Evolutionary conservation across 176 grass and related monocot species (phyloP).

Genomic region (Zea mays): DNA sequence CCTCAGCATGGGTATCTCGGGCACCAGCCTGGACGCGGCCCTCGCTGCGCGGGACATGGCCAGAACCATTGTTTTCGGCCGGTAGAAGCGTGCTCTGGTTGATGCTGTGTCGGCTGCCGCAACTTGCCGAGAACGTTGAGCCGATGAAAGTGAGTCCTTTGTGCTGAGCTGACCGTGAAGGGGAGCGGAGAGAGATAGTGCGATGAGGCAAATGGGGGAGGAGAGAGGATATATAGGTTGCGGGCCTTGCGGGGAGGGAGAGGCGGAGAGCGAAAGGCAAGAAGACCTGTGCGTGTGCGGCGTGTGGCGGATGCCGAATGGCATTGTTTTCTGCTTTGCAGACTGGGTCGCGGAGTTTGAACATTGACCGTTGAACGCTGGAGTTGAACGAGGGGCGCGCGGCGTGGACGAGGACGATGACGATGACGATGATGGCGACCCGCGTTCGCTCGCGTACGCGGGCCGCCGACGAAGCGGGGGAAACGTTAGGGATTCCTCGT

Average conservation of each 20-base stretch:
- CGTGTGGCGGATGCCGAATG: constrained; percentile 21
- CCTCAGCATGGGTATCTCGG: constrained; percentile 38
- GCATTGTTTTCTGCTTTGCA: background rate
- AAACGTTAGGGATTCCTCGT: background rate
- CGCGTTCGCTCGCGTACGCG: background rate
- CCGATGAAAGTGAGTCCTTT: background rate
- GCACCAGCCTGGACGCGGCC: constrained; percentile 34
- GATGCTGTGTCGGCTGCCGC: background rate
- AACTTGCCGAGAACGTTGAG: constrained; percentile 2
- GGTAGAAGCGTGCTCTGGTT: background rate
- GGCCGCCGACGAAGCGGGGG: background rate
- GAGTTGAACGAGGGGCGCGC: constrained; percentile 19
- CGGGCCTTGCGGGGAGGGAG: constrained; percentile 37
- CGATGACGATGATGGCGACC: background rate
- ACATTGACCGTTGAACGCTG: constrained; percentile 69
- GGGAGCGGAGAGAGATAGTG: background rate
- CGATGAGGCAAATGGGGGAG: background rate
- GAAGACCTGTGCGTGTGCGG: background rate
- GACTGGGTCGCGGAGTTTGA: constrained; percentile 41
- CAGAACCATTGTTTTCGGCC: constrained; percentile 29
- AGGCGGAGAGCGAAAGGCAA: background rate
- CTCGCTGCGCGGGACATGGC: constrained; percentile 39
- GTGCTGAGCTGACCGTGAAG: background rate
- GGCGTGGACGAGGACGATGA: too few species aligned
- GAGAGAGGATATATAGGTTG: constrained; percentile 43